phyloP scores from a whole-genome alignment of 169 alveolate genomes.

The Perkinsus marinus region DNA sequence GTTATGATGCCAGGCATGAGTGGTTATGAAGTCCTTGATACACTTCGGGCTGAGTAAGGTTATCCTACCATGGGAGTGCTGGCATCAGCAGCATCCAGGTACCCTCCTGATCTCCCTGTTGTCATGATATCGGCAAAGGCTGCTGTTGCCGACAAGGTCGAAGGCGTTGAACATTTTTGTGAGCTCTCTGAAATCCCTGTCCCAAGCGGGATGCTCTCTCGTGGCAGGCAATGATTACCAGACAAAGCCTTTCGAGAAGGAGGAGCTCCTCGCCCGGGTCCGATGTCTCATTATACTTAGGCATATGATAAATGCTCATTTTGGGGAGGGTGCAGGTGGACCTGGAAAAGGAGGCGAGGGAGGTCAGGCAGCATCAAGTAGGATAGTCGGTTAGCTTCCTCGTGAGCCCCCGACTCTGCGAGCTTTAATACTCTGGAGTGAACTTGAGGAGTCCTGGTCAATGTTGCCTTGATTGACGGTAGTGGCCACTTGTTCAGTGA shows the following conservation, averaged over 20 bases:
- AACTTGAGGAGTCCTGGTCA: not conserved
- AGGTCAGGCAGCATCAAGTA: not conserved
- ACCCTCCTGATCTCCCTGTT: not conserved
- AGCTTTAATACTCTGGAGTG: not conserved
- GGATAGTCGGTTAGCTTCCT: too few relatives aligned
- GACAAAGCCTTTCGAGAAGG: not conserved
- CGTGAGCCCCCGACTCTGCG: not conserved
- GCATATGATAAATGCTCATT: not conserved
- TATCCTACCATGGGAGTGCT: too few relatives aligned
- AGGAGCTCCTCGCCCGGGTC: not conserved
- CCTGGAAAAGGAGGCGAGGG: not conserved
- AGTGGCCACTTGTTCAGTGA: not conserved
- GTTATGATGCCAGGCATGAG: not conserved
- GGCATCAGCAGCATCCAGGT: not conserved
- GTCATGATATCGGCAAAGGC: not conserved
- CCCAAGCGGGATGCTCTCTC: too few relatives aligned
- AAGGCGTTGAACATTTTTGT: not conserved
- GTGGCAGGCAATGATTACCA: not conserved
- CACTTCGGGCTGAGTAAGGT: not conserved
- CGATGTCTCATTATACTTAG: not conserved
- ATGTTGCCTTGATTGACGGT: too few relatives aligned
- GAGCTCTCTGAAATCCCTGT: too few relatives aligned
- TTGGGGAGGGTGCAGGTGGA: not conserved
- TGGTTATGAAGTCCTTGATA: not conserved
- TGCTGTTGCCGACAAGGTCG: not conserved